phyloP scores from a whole-genome alignment of 2,329 filamentous ascomycete species.

The Fusarium metavorans region DNA sequence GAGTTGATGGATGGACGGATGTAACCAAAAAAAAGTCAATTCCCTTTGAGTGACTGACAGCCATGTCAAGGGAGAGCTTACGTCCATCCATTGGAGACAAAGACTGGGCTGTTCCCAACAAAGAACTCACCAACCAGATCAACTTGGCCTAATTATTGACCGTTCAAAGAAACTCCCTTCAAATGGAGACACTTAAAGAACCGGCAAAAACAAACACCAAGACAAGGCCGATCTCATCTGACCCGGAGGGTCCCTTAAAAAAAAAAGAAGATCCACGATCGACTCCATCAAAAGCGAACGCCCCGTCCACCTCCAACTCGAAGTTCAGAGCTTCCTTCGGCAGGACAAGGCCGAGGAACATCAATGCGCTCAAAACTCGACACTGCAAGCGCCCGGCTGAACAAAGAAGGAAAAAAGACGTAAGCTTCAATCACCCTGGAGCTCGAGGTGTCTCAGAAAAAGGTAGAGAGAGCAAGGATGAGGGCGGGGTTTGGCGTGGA shows the following conservation, averaged over 20 bases:
- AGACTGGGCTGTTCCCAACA: neutral
- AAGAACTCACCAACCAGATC: neutral
- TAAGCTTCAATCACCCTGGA: neutral
- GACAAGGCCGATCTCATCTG: neutral
- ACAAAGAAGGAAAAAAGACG: neutral
- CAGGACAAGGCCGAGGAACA: slow-evolving; percentile 20
- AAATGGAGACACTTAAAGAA: neutral
- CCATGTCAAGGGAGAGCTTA: slow-evolving; percentile 5
- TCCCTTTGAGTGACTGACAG: slow-evolving; percentile 21
- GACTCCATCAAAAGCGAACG: slow-evolving; percentile 9
- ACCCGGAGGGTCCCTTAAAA: slow-evolving; percentile 17
- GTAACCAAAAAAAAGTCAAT: slow-evolving; percentile 27
- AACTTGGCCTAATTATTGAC: neutral
- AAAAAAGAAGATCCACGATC: neutral
- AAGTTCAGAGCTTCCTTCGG: slow-evolving; percentile 22
- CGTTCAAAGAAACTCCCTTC: neutral
- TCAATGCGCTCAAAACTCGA: slow-evolving; percentile 6
- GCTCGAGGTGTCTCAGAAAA: neutral
- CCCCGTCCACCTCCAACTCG: slow-evolving; percentile 12
- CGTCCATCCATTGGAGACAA: neutral
- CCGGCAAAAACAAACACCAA: slow-evolving; percentile 16
- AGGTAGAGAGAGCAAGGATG: slow-evolving; percentile 23
- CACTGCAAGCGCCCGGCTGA: neutral
- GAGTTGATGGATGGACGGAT: slow-evolving; percentile 24
- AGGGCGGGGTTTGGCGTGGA: slow-evolving; percentile 11